A percentile compares a stretch with the other conserved stretches of the same genome.
phyloP scores from a whole-genome alignment of 768 basidiomycete genomes.

The Boletellus emodensis region DNA sequence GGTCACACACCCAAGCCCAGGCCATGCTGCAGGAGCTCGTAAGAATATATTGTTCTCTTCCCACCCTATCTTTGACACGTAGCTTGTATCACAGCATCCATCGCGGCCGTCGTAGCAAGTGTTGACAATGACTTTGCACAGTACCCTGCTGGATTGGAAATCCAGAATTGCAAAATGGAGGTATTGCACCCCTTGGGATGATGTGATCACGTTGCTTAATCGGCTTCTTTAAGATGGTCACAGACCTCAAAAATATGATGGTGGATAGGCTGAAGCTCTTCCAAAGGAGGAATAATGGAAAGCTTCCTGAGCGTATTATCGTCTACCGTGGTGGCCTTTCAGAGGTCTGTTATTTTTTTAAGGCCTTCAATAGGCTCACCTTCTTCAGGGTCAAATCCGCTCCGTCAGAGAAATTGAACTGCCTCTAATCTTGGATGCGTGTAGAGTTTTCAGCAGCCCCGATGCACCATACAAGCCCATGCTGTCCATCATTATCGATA shows the following conservation, averaged over 20 bases:
- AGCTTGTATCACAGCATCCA: constrained; percentile 27
- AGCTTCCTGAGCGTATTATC: constrained; percentile 39
- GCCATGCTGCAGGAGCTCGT: constrained; percentile 46
- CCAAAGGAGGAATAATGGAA: constrained; percentile 25
- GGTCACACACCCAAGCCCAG: constrained; percentile 72
- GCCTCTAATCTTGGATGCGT: constrained; percentile 37
- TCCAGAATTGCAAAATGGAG: constrained; percentile 59
- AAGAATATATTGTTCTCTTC: background rate
- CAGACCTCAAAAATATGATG: constrained; percentile 40
- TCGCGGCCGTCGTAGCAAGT: constrained; percentile 48
- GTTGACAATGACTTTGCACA: constrained; percentile 38
- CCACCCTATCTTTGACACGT: background rate
- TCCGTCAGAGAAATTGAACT: constrained; percentile 27
- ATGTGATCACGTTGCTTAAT: background rate
- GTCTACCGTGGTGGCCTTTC: constrained; percentile 67
- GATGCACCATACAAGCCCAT: constrained; percentile 36
- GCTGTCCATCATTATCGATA: constrained; percentile 44
- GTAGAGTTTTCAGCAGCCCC: constrained; percentile 29
- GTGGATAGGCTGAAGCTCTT: constrained; percentile 37
- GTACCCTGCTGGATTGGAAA: constrained; percentile 41
- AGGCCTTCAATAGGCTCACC: background rate
- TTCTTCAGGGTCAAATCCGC: constrained; percentile 1
- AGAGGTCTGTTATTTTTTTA: constrained; percentile 42
- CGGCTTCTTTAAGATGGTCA: constrained; percentile 34
- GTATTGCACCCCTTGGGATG: constrained; percentile 21